phyloP scores from a whole-genome alignment of 2,329 filamentous ascomycete species.

The Aspergillus tanneri region DNA sequence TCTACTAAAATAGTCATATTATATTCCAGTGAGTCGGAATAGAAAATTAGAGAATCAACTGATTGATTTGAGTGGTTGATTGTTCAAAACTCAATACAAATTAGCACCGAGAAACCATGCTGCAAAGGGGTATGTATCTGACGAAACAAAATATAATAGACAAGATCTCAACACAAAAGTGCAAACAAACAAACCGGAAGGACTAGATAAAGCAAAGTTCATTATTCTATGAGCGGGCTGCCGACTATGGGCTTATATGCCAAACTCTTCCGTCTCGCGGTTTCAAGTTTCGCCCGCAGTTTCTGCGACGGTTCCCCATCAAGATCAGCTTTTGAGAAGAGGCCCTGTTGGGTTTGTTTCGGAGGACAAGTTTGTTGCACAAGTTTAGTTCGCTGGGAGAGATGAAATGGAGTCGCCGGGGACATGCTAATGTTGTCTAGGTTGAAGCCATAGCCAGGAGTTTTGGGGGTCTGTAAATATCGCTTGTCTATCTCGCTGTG shows the following conservation, averaged over 20 bases:
- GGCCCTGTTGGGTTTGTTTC: constrained; percentile 48
- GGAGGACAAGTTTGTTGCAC: constrained; percentile 56
- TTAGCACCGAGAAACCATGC: neutral
- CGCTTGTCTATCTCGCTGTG: constrained; percentile 20
- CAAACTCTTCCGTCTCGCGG: constrained; percentile 72
- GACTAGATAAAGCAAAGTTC: constrained; percentile 10
- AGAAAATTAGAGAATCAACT: neutral
- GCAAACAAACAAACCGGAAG: constrained; percentile 5
- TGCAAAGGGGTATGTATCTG: constrained; percentile 1
- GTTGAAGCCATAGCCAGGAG: constrained; percentile 39
- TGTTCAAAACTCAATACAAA: no score
- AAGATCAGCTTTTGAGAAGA: constrained; percentile 35
- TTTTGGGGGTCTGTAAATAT: constrained; percentile 31
- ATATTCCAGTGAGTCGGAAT: no score
- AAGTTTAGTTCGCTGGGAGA: constrained; percentile 43
- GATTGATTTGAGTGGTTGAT: no score
- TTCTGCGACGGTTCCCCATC: constrained; percentile 36
- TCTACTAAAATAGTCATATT: no score
- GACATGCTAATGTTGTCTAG: constrained; percentile 43
- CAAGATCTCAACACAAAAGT: constrained; percentile 9
- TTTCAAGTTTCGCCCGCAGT: constrained; percentile 64
- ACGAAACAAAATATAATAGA: constrained; percentile 4
- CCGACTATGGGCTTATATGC: constrained; percentile 74
- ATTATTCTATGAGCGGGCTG: constrained; percentile 63
- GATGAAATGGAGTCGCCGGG: constrained; percentile 49